These are phyloP conservation scores for Apophysomyces variabilis DNA, from an alignment of 371 early-diverging fungal genomes.

Conservation along the genomic window DNA sequence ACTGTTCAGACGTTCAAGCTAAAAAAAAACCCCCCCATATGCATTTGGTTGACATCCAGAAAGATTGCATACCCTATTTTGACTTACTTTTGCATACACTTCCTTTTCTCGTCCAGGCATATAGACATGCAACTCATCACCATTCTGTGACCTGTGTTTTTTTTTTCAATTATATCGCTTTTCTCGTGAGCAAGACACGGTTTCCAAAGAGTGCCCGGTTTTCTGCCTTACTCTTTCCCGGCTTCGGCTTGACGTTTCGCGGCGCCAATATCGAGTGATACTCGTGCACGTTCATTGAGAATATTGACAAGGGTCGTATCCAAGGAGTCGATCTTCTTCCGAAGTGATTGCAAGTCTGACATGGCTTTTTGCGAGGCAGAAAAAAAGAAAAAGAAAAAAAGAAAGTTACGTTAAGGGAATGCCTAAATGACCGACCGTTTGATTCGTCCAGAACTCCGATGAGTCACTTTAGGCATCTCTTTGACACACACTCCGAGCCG, in stretches of 20 bases:
- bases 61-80: too few relatives aligned
- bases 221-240: conserved; percentile 21
- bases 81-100: conserved; percentile 64
- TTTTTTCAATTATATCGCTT: neutral
- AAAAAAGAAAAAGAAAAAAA: too few relatives aligned
- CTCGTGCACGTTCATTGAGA: conserved; percentile 85
- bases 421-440: neutral
- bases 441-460: conserved; percentile 4
- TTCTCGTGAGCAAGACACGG: conserved; percentile 15
- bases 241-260: conserved; percentile 60
- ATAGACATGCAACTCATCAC: conserved; percentile 60
- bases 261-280: conserved; percentile 84
- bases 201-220: neutral
- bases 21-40: too few relatives aligned
- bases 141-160: conserved; percentile 21
- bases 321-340: conserved; percentile 78
- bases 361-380: conserved; percentile 15
- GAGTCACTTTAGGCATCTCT: too few relatives aligned
- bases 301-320: conserved; percentile 78
- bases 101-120: conserved; percentile 70
- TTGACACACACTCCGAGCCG: too few relatives aligned
- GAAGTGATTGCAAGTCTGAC: conserved; percentile 54
- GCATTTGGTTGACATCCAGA: too few relatives aligned
- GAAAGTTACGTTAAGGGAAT: too few relatives aligned
- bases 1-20: conserved; percentile 68